phyloP scores from a whole-genome alignment of 257 asterid species.

The Solanum microdontum region DNA sequence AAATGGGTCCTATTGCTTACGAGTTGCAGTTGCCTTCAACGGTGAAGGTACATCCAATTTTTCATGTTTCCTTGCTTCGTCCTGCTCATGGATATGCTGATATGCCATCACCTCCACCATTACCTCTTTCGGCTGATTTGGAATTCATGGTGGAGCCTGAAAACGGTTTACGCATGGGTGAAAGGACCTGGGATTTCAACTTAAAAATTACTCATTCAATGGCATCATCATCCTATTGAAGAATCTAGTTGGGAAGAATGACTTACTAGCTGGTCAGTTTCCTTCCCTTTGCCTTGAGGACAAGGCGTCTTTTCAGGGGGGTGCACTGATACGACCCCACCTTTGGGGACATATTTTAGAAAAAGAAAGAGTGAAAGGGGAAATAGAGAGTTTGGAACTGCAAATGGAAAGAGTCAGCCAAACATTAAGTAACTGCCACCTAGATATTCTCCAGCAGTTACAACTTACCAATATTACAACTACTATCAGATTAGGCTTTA shows the following conservation, averaged over 20 bases:
- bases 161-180: not conserved
- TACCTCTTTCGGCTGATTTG: not conserved
- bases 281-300: not conserved
- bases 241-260: not conserved
- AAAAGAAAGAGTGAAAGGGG: not conserved
- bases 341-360: not conserved
- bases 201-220: not conserved
- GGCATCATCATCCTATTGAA: not conserved
- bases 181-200: not conserved
- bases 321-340: not conserved
- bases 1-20: not conserved
- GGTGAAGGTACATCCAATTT: no score
- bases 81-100: not conserved
- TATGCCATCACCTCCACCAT: not conserved
- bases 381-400: not conserved
- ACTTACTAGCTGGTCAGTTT: not conserved
- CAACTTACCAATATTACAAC: not conserved
- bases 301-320: not conserved
- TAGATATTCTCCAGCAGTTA: not conserved
- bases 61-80: not conserved
- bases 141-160: not conserved
- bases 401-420: not conserved
- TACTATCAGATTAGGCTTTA: not conserved
- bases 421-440: not conserved
- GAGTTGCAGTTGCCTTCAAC: not conserved